These are phyloP conservation scores for Globisporangium okanoganense DNA, from an alignment of 352 stramenopile species.

Conservation along the genomic window DNA sequence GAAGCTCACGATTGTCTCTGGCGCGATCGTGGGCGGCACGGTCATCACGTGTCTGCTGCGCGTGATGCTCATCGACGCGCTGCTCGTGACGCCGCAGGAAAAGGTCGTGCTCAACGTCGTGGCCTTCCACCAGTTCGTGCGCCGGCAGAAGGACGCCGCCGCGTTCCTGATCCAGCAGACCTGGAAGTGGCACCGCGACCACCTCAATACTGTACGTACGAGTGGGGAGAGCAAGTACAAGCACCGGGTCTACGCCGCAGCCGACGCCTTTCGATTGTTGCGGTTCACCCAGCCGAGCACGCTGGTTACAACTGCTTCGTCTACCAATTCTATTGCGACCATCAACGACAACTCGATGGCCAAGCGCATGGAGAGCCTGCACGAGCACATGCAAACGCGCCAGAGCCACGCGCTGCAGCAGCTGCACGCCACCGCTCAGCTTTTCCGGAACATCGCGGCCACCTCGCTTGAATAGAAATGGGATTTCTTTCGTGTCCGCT, in stretches of 20 bases:
- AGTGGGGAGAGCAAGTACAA: conserved; percentile 24
- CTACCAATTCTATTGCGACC: conserved; percentile 6
- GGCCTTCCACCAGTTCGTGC: conserved; percentile 48
- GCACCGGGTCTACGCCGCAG: conserved; percentile 37
- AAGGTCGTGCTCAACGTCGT: conserved; percentile 58
- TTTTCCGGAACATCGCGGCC: conserved; percentile 40
- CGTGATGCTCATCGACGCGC: conserved; percentile 54
- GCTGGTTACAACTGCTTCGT: conserved; percentile 4
- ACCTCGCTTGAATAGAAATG: conserved; percentile 65
- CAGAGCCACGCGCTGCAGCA: conserved; percentile 3
- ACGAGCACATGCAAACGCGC: conserved; percentile 11
- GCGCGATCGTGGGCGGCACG: conserved; percentile 52
- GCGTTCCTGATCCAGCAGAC: conserved; percentile 45
- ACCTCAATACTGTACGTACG: conserved; percentile 2
- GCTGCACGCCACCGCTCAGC: conserved; percentile 22
- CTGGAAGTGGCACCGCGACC: conserved; percentile 30
- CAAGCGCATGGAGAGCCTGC: conserved; percentile 20
- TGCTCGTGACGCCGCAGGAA: conserved; percentile 51
- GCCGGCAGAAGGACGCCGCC: conserved; percentile 32
- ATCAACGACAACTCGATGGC: conserved; percentile 8
- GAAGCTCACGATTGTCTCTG: conserved; percentile 53
- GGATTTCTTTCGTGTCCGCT: conserved; percentile 21
- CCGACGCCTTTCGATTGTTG: conserved; percentile 41
- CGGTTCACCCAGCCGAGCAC: conserved; percentile 38
- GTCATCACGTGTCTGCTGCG: conserved; percentile 57